Evolutionary conservation across 257 asterid genomes (phyloP).

Genomic region (Euphrasia confusa): DNA sequence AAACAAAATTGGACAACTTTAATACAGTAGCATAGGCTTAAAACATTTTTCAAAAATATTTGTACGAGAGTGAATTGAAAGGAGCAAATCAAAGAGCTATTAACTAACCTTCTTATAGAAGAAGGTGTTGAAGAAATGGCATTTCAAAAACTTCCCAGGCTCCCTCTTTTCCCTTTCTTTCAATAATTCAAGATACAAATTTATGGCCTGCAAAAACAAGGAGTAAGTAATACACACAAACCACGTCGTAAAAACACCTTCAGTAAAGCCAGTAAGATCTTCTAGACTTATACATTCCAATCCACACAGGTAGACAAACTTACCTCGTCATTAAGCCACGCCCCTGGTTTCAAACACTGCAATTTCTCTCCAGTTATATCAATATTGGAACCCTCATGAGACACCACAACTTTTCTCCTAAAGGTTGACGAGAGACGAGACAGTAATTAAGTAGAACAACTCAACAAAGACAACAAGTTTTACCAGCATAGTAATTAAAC

Average conservation of each 20-base stretch:
- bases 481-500: not conserved
- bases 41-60: not conserved
- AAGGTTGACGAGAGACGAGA: constrained; percentile 10
- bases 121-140: constrained; percentile 87
- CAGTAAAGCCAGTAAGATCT: not conserved
- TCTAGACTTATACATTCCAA: constrained; percentile 6
- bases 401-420: constrained; percentile 59
- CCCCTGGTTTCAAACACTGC: constrained; percentile 68
- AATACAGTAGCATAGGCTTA: not conserved
- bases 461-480: not conserved
- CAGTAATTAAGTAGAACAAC: not conserved
- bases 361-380: constrained; percentile 70
- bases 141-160: constrained; percentile 69
- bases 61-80: not conserved
- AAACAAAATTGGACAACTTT: constrained; percentile 16
- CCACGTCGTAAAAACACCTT: not conserved
- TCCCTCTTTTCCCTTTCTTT: constrained; percentile 89
- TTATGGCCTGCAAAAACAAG: constrained; percentile 65
- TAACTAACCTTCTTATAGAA: constrained; percentile 79
- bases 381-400: constrained; percentile 63
- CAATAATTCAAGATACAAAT: constrained; percentile 73
- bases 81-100: not conserved
- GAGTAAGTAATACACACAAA: constrained; percentile 17
- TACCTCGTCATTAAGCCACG: constrained; percentile 96
- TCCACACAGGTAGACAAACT: constrained; percentile 4